Base-by-base conservation (phyloP, 2,329 filamentous ascomycete species). In the Aspergillus clavatus region DNA sequence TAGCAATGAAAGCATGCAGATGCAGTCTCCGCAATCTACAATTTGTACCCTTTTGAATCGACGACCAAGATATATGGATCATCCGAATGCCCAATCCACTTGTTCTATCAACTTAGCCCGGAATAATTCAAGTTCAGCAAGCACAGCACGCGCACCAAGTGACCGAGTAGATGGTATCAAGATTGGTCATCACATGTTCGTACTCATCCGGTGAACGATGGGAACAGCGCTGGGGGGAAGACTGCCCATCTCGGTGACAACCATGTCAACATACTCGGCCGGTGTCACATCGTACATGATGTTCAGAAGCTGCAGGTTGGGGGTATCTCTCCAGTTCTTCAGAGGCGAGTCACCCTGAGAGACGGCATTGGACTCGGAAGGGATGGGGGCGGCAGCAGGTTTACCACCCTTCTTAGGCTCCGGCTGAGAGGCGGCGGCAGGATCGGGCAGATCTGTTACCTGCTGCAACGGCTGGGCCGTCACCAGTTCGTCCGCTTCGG, bases 221-320 rank as follows among this genome's bases (percentile, higher is more conserved):
- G 89, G 86, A 33, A 96, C 89, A 6, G 89, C 89, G 58, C 86
- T 90, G 0, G 89, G 87, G 40, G 89, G 87, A 51, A 94, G 79
- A 59, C 82, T 87, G 33, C 91, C 93, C 63, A 91, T 83, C 71
- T 98, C 93, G 3, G 89, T 96, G 40, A 97, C 82, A 31, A 98
- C 84, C 68, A 90, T 86, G 29, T 87, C 84, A 53, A 97, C 83
- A 60, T 89, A 90, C 58, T 88, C 85, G 3, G 88, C 87, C 11
- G 85, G 86, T 1, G 93, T 98, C 38, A 91, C 87, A 66, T 98
- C 93, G 62, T 95, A 96, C 69, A 97, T 81, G 48, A 96, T 77
- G 61, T 86, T 86, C 51, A 84, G 69, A 29, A 85, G 71, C 60
- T 84, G 80, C 46, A 86, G 63, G 45, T 78, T 78, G 22, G 73